phyloP scores from a whole-genome alignment of 345 rosid species.

The Boechera divaricarpa region DNA sequence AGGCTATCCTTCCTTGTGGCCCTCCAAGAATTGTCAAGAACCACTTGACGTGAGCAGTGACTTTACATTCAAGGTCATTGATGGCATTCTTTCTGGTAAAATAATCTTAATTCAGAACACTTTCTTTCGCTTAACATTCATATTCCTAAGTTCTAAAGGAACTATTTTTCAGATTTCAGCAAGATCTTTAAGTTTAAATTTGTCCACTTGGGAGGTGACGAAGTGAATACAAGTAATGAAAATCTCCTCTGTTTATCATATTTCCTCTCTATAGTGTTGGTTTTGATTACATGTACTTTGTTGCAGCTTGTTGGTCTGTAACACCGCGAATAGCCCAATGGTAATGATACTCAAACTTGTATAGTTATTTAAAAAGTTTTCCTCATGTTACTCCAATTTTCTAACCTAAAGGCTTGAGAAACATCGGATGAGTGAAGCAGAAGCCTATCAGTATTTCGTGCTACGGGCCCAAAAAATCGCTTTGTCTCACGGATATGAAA shows the following conservation, averaged over 20 bases:
- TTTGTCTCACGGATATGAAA: constrained; percentile 65
- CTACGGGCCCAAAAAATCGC: constrained; percentile 66
- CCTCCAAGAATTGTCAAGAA: constrained; percentile 67
- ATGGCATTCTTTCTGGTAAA: constrained; percentile 80
- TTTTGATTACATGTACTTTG: constrained; percentile 14
- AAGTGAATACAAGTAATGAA: constrained; percentile 69
- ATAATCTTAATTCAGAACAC: not conserved
- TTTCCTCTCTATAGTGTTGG: not conserved
- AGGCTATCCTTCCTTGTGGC: constrained; percentile 79
- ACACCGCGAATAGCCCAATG: constrained; percentile 61
- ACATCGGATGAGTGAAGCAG: constrained; percentile 52
- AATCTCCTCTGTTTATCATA: not conserved
- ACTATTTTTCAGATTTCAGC: constrained; percentile 60
- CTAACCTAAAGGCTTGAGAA: constrained; percentile 54
- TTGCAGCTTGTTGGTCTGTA: constrained; percentile 70
- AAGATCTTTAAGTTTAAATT: constrained; percentile 76
- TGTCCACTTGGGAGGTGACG: constrained; percentile 87
- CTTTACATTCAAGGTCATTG: constrained; percentile 70
- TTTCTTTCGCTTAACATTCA: not conserved
- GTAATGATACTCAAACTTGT: constrained; percentile 46
- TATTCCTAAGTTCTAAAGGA: not conserved
- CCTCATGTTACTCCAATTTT: not conserved
- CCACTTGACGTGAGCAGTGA: constrained; percentile 79
- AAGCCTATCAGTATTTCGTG: constrained; percentile 76
- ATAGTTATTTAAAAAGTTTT: not conserved